Evolutionary conservation across 1,284 basidiomycete species (phyloP).

Genomic region (Puccinia triticina): DNA sequence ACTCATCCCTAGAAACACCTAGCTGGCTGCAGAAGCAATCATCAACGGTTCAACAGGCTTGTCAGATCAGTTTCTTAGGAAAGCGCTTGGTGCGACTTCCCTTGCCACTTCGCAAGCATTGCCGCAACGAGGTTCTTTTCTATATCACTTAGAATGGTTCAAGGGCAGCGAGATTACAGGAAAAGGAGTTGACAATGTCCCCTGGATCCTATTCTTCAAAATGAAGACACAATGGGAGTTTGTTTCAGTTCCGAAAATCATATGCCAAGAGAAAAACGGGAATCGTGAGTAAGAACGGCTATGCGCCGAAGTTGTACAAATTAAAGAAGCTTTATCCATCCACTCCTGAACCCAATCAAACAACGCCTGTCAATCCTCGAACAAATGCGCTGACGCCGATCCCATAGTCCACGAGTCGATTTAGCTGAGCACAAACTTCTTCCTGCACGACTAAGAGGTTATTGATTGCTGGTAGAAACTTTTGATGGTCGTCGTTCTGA

Average conservation of each 20-base stretch:
- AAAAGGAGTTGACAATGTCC: too few species aligned
- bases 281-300: neutral
- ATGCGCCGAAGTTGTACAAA: neutral
- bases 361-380: slow-evolving; percentile 44
- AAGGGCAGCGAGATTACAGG: too few species aligned
- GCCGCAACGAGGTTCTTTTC: too few species aligned
- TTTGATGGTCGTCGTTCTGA: slow-evolving; percentile 13
- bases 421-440: slow-evolving; percentile 17
- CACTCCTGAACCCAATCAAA: slow-evolving; percentile 16
- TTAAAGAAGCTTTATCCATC: neutral
- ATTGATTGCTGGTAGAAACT: neutral
- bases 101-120: too few species aligned
- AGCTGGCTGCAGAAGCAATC: too few species aligned
- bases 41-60: too few species aligned
- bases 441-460: slow-evolving; percentile 41
- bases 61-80: too few species aligned
- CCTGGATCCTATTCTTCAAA: too few species aligned
- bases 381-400: slow-evolving; percentile 50
- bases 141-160: too few species aligned
- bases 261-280: neutral
- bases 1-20: too few species aligned
- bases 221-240: neutral
- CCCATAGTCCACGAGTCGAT: slow-evolving; percentile 47
- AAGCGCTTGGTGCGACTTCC: too few species aligned
- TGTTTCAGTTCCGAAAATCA: neutral